Base-by-base conservation (phyloP, 371 early-diverging fungal genomes). In the Pancytospora epiphaga region DNA sequence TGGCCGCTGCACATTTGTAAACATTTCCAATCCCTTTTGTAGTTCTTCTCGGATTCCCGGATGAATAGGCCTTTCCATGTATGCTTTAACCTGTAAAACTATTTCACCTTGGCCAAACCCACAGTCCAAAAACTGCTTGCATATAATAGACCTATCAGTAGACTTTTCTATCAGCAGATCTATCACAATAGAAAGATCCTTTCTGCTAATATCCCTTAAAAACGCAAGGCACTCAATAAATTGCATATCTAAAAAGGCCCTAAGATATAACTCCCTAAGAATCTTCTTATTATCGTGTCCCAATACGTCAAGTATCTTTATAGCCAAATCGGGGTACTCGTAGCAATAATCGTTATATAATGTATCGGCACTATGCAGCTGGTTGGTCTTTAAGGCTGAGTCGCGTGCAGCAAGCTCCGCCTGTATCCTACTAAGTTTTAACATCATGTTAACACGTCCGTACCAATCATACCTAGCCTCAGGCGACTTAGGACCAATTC, bases 261-360 rank as follows among this genome's bases (percentile, higher is more conserved):
- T 54, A 12, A 3, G 25, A 40, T 66, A 69, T 6, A 68, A 29
- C 34, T 72, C 63, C 47, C 57, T 72, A 9, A 77, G 37, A 0
- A 71, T 58, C 0, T 60, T 52, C 40, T 71, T 63, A 32, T 74
- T 37, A 1, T 43, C 67, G 47, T 58, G 70, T 37, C 49, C 50
- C 0, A 36, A 64, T 56, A 62, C 33, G 54, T 74, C 77, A 19
- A 77, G 43, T 1, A 77, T 58, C 52, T 40, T 60, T 22, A 77
- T 47, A 37, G 65, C 71, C 12, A 74, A 49, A 56, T 71, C 77
- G 25, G 58, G 63, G 49, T 66, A 54, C 32, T 74, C 71, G 58
- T 66, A 62, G 33, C 66, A 43, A 64, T 74, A 77, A 33, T 77
- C 77, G 36, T 77, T 77, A n/a, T 72, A 69, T n/a, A 77, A 43